Evolutionary conservation across 768 basidiomycete species (phyloP), one percentile per base, ranked within the genome.

Genomic region (Multifurca ochricompacta): DNA sequence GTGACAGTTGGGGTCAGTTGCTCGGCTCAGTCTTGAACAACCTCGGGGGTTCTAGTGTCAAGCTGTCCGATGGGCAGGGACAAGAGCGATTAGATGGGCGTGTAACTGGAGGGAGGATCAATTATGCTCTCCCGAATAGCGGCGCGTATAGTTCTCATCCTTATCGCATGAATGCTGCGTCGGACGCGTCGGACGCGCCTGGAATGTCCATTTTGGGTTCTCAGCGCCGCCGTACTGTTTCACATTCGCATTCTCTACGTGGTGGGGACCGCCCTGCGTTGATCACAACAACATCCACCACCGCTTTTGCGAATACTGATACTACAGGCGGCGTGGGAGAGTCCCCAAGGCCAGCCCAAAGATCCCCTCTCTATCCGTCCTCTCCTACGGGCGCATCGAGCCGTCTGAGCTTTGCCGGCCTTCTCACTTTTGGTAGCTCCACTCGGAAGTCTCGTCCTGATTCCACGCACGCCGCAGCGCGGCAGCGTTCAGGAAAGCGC

Each of bases 241-340:
- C 52, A 58, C 19, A 70, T 63, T 7, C 67, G 69, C 16, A 70
- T 63, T 7, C 67, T 69, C 16, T 70, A 71, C 23, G 70, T 75
- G 6, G 70, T 75, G 6, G 28, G 7, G 32, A 40, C 6, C 45
- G 43, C 6, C 70, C 46, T 32, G 63, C 50, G 47, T 6, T 48
- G 46, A 23, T 53, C 62, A 14, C 64, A 40, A 14, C 64, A 40
- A 48, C 70, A 64, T 41, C 67, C 32, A 70, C 70, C 13, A 62
- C 74, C 8, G 71, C 76, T 0, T 77, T 74, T 60, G 68, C 75
- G 61, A 73, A 71, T 54, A 65, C 76, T 4, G 76, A 77, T 60
- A 65, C 71, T 32, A 65, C 73, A 4, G 83, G 81, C 28, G 85
- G 81, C 23, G 76, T 88, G 19, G 85, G 85, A 27, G 82, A 84